Conservation (phyloP, 1,284 basidiomycete genomes). For the Boletus coffeatus region DNA sequence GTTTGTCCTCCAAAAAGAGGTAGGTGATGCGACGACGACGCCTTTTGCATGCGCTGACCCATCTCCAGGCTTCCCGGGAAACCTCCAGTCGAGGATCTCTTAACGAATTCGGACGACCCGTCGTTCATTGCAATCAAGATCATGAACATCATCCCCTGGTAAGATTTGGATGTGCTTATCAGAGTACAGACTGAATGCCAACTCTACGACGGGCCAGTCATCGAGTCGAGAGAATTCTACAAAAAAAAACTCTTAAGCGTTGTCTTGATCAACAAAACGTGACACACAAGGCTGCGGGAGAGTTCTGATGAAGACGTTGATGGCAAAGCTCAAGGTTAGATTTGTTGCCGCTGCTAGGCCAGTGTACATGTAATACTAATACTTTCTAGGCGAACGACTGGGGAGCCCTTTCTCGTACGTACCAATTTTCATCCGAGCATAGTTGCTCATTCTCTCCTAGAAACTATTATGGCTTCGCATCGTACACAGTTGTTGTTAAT, state of each 20-base stretch:
- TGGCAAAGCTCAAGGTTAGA: constrained; percentile 58
- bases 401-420: constrained; percentile 52
- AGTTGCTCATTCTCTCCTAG: constrained; percentile 27
- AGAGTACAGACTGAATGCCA: background rate
- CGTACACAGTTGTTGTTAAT: constrained; percentile 40
- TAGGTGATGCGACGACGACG: no score
- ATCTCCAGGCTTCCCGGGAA: no score
- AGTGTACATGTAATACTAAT: background rate
- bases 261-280: constrained; percentile 42
- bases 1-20: no score
- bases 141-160: constrained; percentile 54
- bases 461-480: constrained; percentile 50
- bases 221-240: constrained; percentile 55
- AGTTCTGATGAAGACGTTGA: constrained; percentile 32
- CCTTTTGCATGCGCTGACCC: no score
- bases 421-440: background rate
- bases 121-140: no score
- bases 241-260: constrained; percentile 38
- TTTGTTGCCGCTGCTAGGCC: background rate
- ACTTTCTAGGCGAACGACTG: constrained; percentile 50
- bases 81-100: no score
- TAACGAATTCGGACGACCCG: no score
- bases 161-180: background rate
- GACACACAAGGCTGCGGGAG: constrained; percentile 47
- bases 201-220: constrained; percentile 42